Conservation (phyloP, 164 flowering plant species). For the Stephania japonica region DNA sequence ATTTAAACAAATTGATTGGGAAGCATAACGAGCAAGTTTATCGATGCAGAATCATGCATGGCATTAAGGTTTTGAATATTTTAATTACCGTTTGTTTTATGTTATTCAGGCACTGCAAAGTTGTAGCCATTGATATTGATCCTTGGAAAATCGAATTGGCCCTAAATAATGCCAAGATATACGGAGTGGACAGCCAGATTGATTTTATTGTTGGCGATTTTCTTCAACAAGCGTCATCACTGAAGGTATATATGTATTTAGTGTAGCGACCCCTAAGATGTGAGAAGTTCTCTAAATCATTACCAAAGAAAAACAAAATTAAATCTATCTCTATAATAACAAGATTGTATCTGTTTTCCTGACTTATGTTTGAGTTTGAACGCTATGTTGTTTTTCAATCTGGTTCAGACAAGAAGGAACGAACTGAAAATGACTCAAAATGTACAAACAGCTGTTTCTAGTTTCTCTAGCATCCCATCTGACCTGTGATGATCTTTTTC, state of each 20-base stretch:
- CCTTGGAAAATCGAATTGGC: constrained; percentile 43
- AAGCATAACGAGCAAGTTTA: no score
- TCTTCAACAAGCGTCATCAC: constrained; percentile 46
- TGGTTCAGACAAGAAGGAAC: background rate
- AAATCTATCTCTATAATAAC: background rate
- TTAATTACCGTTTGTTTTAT: background rate
- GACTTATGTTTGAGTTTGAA: background rate
- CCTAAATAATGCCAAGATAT: constrained; percentile 42
- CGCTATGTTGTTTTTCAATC: no score
- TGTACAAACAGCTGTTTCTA: background rate
- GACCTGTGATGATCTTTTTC: background rate
- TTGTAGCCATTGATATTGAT: constrained; percentile 53
- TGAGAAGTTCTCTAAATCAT: background rate
- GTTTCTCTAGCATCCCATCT: background rate
- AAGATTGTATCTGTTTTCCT: background rate
- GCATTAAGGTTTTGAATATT: background rate
- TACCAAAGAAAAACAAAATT: background rate
- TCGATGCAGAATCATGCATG: background rate
- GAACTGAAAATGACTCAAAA: background rate
- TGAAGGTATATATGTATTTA: constrained; percentile 33
- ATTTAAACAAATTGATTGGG: no score
- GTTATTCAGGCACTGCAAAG: constrained; percentile 36
- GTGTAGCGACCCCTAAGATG: no score
- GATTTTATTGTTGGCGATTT: constrained; percentile 63
- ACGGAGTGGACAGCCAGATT: constrained; percentile 53